Evolutionary conservation across 805 yeast species (phyloP), one percentile per base, ranked within the genome.

Genomic region (Saturnispora besseyi): DNA sequence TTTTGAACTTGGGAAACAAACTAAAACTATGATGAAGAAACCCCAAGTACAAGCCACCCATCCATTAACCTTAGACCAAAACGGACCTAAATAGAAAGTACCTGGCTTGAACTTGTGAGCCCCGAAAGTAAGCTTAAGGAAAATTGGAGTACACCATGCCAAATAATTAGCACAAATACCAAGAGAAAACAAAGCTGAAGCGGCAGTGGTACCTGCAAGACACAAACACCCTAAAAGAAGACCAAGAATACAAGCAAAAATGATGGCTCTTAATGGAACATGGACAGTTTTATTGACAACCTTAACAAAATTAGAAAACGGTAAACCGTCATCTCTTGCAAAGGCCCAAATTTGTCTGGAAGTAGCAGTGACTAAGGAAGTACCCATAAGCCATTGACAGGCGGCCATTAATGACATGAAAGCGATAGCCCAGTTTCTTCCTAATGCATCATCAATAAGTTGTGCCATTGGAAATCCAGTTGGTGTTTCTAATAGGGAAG

Each of bases 311-410:
- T 68, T 63, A 21, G 81, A 72, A 51, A 81, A 66, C 13, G 89
- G 89, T 51, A 83, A 69, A 10, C 87, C 88, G 58, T 81, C 78
- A 61, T 83, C 90, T 67, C 90, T 76, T 22, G 86, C 79, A 62
- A 82, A 81, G 1, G 88, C 87, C 79, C 84, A 83, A 42, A 80
- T 73, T 63, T 82, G 88, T 64, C 89, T 74, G 1, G 86, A 80
- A 10, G 75, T 74, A 5, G 87, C 87, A 42, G 80, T 73, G 37
- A 81, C 66, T 45, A 77, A 71, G 5, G 83, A 77, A 24, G 76
- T 70, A 28, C 84, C 82, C 87, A 82, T 82, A 41, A 81, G 62
- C 61, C 76, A 79, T 61, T 81, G 87, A 29, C 84, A 79, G 53
- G 72, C 59, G 5, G 80, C 75, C 61, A 79, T 75, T 41, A 81